These are phyloP conservation scores for Ceratobasidium papillatum DNA, from an alignment of 1,284 basidiomycete genomes.

Conservation along the genomic window DNA sequence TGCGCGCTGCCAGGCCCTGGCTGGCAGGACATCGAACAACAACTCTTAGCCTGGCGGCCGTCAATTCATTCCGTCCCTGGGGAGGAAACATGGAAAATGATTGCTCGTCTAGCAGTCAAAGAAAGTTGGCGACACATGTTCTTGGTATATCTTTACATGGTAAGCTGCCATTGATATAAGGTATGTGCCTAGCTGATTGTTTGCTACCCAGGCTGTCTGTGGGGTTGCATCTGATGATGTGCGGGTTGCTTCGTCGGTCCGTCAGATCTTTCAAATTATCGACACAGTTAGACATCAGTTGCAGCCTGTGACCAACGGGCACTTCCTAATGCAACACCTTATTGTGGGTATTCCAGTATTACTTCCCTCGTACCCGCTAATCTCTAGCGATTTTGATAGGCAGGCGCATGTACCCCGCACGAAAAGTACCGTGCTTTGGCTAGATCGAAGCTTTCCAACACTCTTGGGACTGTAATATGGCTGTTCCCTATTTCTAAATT, in stretches of 20 bases:
- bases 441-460: neutral
- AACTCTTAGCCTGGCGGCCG: neutral
- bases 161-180: neutral
- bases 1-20: neutral
- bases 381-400: neutral
- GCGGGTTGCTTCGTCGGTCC: neutral
- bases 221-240: neutral
- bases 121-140: slow-evolving; percentile 31
- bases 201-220: slow-evolving; percentile 8
- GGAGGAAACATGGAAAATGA: slow-evolving; percentile 9
- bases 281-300: neutral
- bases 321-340: neutral
- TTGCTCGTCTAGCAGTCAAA: slow-evolving; percentile 9
- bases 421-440: slow-evolving; percentile 1
- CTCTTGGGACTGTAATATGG: neutral
- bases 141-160: slow-evolving; percentile 22
- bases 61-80: neutral
- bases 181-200: neutral
- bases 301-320: neutral
- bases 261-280: slow-evolving; percentile 19
- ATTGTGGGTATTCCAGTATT: neutral
- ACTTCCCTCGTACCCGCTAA: neutral
- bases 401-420: neutral
- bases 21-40: slow-evolving; percentile 6
- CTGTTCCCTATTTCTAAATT: slow-evolving; percentile 1